These are phyloP conservation scores for Trichoderma brevicompactum DNA, from an alignment of 2,329 filamentous ascomycete genomes.

Conservation along the genomic window DNA sequence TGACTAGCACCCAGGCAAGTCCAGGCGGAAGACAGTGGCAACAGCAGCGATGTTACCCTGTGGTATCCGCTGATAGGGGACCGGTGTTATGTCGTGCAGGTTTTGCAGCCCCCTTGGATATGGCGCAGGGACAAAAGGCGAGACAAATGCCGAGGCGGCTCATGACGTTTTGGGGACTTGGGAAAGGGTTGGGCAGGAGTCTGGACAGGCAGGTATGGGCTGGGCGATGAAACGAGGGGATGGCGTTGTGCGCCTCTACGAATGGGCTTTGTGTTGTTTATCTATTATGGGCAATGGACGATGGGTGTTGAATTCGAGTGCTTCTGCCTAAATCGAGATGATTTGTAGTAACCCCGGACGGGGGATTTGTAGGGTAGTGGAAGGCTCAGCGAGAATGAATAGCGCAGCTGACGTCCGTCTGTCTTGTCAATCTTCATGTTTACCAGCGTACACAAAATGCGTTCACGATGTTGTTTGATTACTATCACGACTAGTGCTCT, in stretches of 20 bases:
- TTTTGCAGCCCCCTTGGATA: neutral
- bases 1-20: neutral
- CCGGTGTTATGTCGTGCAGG: neutral
- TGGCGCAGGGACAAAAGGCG: neutral
- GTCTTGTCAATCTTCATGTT: neutral
- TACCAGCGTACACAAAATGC: neutral
- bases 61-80: neutral
- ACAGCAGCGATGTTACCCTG: neutral
- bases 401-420: neutral
- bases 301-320: neutral
- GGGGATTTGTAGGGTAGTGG: neutral
- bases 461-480: neutral
- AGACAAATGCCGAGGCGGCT: neutral
- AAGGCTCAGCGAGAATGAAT: neutral
- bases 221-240: slow-evolving; percentile 8
- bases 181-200: slow-evolving; percentile 6
- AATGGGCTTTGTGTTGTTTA: neutral
- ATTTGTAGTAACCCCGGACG: neutral
- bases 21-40: neutral
- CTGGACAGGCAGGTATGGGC: neutral
- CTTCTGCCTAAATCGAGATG: neutral
- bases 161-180: neutral
- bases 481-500: neutral
- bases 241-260: slow-evolving; percentile 4
- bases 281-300: neutral